A percentile compares a stretch with the other conserved stretches of the same genome.
phyloP scores from a whole-genome alignment of 2,329 filamentous ascomycete genomes.

The Boeremia lycopersici region DNA sequence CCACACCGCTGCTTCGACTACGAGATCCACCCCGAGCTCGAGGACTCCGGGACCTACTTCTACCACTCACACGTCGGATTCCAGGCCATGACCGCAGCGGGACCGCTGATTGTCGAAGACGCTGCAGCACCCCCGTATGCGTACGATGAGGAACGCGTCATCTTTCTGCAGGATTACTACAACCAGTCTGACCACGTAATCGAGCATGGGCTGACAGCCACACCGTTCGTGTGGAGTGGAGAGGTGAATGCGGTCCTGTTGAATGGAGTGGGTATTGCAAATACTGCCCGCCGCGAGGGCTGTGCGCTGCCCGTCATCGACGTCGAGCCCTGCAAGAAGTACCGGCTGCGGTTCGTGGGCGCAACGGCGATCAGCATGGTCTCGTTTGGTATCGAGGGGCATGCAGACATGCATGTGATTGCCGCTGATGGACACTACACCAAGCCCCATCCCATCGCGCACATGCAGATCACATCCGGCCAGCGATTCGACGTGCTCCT shows the following conservation, averaged over 20 bases:
- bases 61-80: constrained; percentile 72
- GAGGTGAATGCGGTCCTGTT: constrained; percentile 64
- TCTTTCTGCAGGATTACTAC: constrained; percentile 65
- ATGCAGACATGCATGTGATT: constrained; percentile 63
- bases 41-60: constrained; percentile 68
- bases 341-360: constrained; percentile 67
- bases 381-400: constrained; percentile 62
- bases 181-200: constrained; percentile 60
- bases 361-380: constrained; percentile 61
- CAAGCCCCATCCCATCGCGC: constrained; percentile 52
- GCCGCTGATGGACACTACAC: constrained; percentile 64
- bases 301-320: constrained; percentile 60
- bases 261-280: constrained; percentile 60
- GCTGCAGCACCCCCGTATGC: constrained; percentile 55
- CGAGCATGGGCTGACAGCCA: constrained; percentile 55
- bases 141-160: constrained; percentile 66
- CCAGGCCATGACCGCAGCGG: constrained; percentile 64
- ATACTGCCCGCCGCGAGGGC: constrained; percentile 41
- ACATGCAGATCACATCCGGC: constrained; percentile 63
- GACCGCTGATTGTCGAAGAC: constrained; percentile 65
- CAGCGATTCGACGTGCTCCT: constrained; percentile 69
- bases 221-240: constrained; percentile 63
- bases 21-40: constrained; percentile 60
- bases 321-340: constrained; percentile 65
- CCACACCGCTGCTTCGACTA: constrained; percentile 70